Conservation (phyloP, 148 eudicot species). For the Camellia japonica region DNA sequence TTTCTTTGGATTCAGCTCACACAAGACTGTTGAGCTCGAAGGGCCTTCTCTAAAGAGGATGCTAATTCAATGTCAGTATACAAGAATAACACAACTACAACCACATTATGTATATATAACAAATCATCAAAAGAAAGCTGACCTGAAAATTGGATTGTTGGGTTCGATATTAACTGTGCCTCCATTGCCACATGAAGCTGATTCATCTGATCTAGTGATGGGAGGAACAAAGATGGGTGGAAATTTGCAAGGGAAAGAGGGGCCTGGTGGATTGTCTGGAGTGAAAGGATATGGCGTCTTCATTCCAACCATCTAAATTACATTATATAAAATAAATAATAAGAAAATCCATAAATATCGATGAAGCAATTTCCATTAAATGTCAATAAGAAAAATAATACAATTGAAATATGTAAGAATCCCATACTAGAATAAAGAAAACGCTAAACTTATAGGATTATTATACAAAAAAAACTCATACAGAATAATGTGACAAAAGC, state of each 20-base stretch:
- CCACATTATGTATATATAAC: neutral
- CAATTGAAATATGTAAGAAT: neutral
- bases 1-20: slow-evolving; percentile 23
- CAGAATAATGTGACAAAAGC: neutral
- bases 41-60: slow-evolving; percentile 36
- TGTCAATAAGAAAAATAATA: too few species aligned
- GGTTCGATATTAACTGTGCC: slow-evolving; percentile 28
- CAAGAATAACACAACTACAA: neutral
- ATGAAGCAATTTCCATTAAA: too few species aligned
- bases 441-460: too few species aligned
- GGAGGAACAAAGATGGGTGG: slow-evolving; percentile 22
- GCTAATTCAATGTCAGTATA: neutral
- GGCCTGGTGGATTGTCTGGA: slow-evolving; percentile 40
- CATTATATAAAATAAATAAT: slow-evolving; percentile 9
- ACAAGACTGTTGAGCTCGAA: slow-evolving; percentile 22
- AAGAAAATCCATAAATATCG: too few species aligned
- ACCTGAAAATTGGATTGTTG: slow-evolving; percentile 41
- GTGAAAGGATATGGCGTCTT: slow-evolving; percentile 59
- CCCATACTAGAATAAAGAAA: neutral
- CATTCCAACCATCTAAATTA: slow-evolving; percentile 55
- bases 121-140: slow-evolving; percentile 6
- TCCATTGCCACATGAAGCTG: slow-evolving; percentile 32
- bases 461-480: too few species aligned
- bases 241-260: slow-evolving; percentile 35
- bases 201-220: slow-evolving; percentile 27